These are phyloP conservation scores for Gastrolobium bilobum DNA, from an alignment of 306 rosid genomes.

Conservation along the genomic window DNA sequence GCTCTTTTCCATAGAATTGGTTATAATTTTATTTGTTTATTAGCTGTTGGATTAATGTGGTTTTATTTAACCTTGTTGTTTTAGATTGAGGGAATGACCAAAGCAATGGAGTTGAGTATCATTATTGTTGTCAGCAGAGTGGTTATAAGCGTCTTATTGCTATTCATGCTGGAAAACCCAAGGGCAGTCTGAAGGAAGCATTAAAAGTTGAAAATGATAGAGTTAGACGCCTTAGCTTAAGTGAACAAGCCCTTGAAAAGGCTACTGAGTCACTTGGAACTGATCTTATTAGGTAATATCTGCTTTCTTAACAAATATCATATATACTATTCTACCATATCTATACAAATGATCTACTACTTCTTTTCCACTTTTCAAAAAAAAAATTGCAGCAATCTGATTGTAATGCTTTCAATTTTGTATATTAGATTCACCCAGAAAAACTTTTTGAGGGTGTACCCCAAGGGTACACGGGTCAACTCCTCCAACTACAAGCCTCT, in stretches of 20 bases:
- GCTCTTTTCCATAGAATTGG: too few species aligned
- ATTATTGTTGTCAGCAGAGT: not conserved
- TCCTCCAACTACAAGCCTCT: slow-evolving; percentile 77
- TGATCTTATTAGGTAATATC: slow-evolving; percentile 65
- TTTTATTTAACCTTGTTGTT: too few species aligned
- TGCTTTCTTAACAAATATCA: slow-evolving; percentile 25
- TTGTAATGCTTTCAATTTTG: slow-evolving; percentile 28
- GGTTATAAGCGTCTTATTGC: slow-evolving; percentile 66
- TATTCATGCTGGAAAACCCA: slow-evolving; percentile 74
- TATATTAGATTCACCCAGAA: slow-evolving; percentile 72
- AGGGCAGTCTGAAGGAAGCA: slow-evolving; percentile 68
- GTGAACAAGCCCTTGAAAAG: slow-evolving; percentile 74
- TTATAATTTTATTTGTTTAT: too few species aligned
- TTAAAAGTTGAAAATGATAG: slow-evolving; percentile 65
- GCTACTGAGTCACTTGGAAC: slow-evolving; percentile 66
- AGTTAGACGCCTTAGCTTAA: slow-evolving; percentile 82
- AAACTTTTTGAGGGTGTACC: slow-evolving; percentile 72
- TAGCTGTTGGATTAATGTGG: too few species aligned
- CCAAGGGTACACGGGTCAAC: slow-evolving; percentile 67
- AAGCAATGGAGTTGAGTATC: too few species aligned
- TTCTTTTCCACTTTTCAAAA: not conserved
- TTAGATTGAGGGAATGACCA: too few species aligned
- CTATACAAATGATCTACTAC: not conserved
- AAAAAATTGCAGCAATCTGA: slow-evolving; percentile 11
- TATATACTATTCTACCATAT: slow-evolving; percentile 1